Percentiles rank a stretch among this genome's conserved stretches.
These are phyloP conservation scores for Diaporthe nobilis DNA, from an alignment of 2,329 filamentous ascomycete genomes.

Conservation along the genomic window DNA sequence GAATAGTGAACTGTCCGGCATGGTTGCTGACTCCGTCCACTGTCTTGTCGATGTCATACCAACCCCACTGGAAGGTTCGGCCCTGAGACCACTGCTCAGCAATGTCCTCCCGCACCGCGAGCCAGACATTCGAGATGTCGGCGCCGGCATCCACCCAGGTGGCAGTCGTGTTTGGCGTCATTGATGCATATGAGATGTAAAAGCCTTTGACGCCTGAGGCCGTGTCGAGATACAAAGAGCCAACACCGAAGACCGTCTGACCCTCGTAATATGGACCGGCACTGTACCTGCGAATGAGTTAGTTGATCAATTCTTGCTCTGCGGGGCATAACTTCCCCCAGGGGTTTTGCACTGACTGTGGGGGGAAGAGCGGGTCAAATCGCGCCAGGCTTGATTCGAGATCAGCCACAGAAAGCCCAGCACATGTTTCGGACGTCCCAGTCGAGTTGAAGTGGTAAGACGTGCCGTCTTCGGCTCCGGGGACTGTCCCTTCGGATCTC, in stretches of 20 bases:
- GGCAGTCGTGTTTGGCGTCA: conserved; percentile 2
- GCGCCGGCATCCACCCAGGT: conserved; percentile 21
- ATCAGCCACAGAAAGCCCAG: neutral
- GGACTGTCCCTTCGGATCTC: too few species aligned
- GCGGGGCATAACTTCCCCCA: neutral
- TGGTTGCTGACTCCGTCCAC: conserved; percentile 1
- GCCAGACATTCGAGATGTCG: conserved; percentile 11
- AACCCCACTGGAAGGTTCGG: neutral
- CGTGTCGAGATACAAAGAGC: neutral
- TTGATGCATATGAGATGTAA: neutral
- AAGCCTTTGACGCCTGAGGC: conserved; percentile 5
- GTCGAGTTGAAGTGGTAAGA: conserved; percentile 24
- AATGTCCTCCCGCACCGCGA: conserved; percentile 5
- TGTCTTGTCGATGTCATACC: neutral
- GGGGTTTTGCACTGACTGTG: neutral
- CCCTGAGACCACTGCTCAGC: neutral
- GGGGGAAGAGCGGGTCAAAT: conserved; percentile 4
- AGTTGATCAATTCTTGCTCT: neutral
- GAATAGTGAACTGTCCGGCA: neutral
- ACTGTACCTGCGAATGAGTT: neutral
- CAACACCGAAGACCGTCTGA: neutral
- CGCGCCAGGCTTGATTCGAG: neutral
- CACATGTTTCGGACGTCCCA: neutral
- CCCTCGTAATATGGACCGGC: neutral
- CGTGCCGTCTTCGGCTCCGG: neutral